A percentile compares a stretch with the other conserved stretches of the same genome.
These are phyloP conservation scores for Ochetophila trinervis DNA, from an alignment of 306 rosid species.

Conservation along the genomic window DNA sequence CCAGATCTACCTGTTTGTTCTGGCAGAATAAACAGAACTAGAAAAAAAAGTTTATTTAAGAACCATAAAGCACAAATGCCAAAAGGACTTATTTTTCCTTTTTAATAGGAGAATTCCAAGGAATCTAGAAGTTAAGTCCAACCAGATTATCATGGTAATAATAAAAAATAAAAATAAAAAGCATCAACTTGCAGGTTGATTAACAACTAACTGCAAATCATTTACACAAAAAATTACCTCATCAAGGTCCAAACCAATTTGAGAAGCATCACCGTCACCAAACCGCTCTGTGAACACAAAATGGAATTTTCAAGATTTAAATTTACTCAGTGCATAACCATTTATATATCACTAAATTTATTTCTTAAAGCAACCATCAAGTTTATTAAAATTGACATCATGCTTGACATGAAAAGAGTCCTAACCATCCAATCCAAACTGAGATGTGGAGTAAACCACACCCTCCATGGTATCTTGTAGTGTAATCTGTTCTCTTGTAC, in stretches of 20 bases:
- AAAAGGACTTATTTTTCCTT: too few species aligned
- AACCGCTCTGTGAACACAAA: slow-evolving; percentile 70
- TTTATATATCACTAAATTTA: background rate
- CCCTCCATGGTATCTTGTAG: slow-evolving; percentile 97
- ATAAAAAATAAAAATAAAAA: background rate
- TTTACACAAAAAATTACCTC: slow-evolving; percentile 56
- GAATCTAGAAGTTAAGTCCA: too few species aligned
- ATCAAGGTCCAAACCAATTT: slow-evolving; percentile 94
- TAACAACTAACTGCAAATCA: slow-evolving; percentile 4
- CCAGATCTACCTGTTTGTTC: too few species aligned
- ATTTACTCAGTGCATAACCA: background rate
- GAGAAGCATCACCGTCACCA: slow-evolving; percentile 98
- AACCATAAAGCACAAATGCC: too few species aligned
- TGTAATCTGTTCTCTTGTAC: slow-evolving; percentile 93
- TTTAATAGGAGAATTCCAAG: too few species aligned
- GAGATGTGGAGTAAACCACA: slow-evolving; percentile 83
- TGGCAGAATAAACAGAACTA: too few species aligned
- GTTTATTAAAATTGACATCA: slow-evolving; percentile 9
- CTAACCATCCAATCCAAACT: slow-evolving; percentile 98
- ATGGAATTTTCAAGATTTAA: slow-evolving; percentile 22
- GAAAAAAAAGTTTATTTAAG: too few species aligned
- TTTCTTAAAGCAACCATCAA: background rate
- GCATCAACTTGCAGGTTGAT: background rate
- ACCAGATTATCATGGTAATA: background rate
- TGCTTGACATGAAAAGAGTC: slow-evolving; percentile 21